These are phyloP conservation scores for Mrakia hoshinonis DNA, from an alignment of 768 basidiomycete species.

Conservation along the genomic window DNA sequence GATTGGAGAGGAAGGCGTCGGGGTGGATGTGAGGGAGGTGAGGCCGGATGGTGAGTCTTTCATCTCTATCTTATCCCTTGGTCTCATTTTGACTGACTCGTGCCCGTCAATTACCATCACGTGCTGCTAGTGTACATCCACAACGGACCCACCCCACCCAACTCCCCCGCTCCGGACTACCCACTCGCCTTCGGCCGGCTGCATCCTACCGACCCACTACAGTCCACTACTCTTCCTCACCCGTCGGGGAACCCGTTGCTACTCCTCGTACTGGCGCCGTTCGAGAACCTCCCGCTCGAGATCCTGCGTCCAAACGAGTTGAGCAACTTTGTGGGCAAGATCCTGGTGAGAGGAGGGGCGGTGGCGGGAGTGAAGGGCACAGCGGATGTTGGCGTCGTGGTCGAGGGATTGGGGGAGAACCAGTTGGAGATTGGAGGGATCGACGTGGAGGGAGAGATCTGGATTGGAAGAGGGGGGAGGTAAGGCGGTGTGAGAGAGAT, in stretches of 20 bases:
- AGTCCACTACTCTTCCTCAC: neutral
- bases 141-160: neutral
- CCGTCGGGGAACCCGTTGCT: neutral
- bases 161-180: neutral
- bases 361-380: slow-evolving; percentile 39
- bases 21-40: neutral
- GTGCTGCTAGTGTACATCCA: neutral
- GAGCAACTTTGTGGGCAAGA: slow-evolving; percentile 39
- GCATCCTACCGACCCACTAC: neutral
- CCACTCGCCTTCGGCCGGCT: slow-evolving; percentile 5
- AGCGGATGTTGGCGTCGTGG: slow-evolving; percentile 34
- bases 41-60: neutral
- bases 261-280: slow-evolving; percentile 4
- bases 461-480: neutral
- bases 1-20: slow-evolving; percentile 6
- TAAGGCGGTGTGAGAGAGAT: too few relatives aligned
- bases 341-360: slow-evolving; percentile 41
- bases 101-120: neutral
- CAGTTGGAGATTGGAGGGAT: slow-evolving; percentile 23
- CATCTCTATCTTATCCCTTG: neutral
- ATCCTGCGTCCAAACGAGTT: slow-evolving; percentile 50
- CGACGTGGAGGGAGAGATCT: neutral
- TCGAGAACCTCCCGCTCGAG: slow-evolving; percentile 44
- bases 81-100: neutral
- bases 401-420: slow-evolving; percentile 33